Conservation (phyloP, 1,284 basidiomycete genomes). For the Xerocomus minutiporus region DNA sequence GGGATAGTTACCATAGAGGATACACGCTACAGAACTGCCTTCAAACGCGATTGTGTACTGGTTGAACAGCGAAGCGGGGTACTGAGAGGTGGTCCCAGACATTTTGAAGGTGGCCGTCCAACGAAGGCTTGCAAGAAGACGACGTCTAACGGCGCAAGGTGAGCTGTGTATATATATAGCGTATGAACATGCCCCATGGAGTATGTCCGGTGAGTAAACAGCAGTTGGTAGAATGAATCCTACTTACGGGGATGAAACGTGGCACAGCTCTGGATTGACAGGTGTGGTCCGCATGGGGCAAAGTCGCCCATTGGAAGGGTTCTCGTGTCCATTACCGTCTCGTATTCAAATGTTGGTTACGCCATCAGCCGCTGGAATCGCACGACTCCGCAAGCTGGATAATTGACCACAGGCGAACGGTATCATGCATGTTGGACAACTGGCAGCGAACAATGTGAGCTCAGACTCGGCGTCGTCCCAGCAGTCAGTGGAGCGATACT, state of each 20-base stretch:
- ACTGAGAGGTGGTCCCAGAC: conserved; percentile 10
- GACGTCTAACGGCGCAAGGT: too few relatives aligned
- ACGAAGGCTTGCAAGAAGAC: not conserved
- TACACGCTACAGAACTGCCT: conserved; percentile 16
- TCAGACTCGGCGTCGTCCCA: too few relatives aligned
- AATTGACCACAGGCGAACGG: too few relatives aligned
- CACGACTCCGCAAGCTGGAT: not conserved
- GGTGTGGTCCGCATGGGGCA: not conserved
- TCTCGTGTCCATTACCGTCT: too few relatives aligned
- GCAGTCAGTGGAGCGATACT: too few relatives aligned
- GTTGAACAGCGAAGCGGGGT: conserved; percentile 10
- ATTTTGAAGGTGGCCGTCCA: conserved; percentile 4
- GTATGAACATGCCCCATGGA: not conserved
- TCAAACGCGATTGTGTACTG: conserved; percentile 19
- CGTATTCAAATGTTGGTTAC: not conserved
- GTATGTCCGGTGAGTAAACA: not conserved
- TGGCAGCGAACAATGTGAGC: too few relatives aligned
- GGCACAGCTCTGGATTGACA: not conserved
- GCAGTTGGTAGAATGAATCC: too few relatives aligned
- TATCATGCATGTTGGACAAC: too few relatives aligned
- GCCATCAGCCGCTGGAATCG: not conserved
- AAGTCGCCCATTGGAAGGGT: not conserved
- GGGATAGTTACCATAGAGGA: not conserved
- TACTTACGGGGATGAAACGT: not conserved
- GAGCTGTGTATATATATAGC: not conserved